Base-by-base conservation (phyloP, 164 flowering plant species). In the Paratinospora sagittata region DNA sequence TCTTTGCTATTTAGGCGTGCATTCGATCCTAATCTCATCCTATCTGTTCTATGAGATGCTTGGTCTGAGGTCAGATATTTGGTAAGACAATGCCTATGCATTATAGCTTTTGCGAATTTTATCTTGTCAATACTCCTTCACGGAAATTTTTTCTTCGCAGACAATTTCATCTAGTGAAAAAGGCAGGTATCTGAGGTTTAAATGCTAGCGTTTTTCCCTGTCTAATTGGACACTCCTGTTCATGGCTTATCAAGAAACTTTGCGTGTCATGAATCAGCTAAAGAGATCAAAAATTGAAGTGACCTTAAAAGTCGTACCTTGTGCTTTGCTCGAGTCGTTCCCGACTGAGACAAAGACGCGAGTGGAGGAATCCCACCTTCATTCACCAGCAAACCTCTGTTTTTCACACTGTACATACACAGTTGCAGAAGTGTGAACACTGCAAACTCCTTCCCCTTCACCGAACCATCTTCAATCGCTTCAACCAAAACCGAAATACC, bases 361-460 rank as follows among this genome's bases (percentile, higher is more conserved):
- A 95, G 82, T 1, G 98, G 98, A 70, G 99, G 98, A 60, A 95
- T 91, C 19, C 87, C 97, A n/a, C 99, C 99, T 76, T 92, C 98
- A 68, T 92, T 84, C 27, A 90, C 97, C 33, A 95, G 82, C 82
- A 92, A 74, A 21, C 89, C 91, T 36, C 99, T 75, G 72, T 86
- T 88, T 69, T 78, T 65, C 14, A 85, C 82, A 76, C 85, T 88
- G 16, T 91, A 89, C 3, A 67, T 78, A 71, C 99, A 92, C 55
- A 95, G 60, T 77, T 84, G 93, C 82, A 92, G 69, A 75, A 95
- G 81, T 0, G 96, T 90, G 78, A 85, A 27, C 68, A 92, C 94
- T 0, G 99, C 98, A 66, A 95, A 95, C 75, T 95, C 98, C 77
- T 90, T 95, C 79, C 91, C 99, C 72, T 92, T 95, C 45, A 70